These are phyloP conservation scores for Populus nigra DNA, from an alignment of 345 rosid species.

Conservation along the genomic window DNA sequence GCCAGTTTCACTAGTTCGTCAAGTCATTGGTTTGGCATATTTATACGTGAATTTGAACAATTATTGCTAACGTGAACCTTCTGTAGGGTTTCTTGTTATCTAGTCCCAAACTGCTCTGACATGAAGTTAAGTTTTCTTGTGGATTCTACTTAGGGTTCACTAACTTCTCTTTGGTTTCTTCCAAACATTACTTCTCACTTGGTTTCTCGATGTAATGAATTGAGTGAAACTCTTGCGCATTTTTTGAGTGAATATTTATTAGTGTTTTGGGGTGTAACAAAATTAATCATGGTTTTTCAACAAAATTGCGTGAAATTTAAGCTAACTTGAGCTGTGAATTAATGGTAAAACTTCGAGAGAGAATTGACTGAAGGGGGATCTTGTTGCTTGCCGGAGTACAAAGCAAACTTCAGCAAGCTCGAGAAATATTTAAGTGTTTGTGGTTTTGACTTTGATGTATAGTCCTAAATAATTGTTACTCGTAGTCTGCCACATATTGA, in stretches of 20 bases:
- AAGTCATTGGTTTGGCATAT: not conserved
- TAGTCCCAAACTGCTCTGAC: not conserved
- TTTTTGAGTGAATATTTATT: not conserved
- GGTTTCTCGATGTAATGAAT: slow-evolving; percentile 7
- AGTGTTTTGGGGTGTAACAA: not conserved
- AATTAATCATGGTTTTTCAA: slow-evolving; percentile 1
- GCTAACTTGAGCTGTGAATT: not conserved
- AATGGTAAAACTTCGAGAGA: not conserved
- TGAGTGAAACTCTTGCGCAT: slow-evolving; percentile 8
- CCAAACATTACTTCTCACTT: not conserved
- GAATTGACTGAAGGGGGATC: not conserved
- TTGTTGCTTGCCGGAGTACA: slow-evolving; percentile 24
- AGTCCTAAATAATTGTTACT: slow-evolving; percentile 1
- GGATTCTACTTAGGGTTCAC: not conserved
- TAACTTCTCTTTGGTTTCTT: not conserved
- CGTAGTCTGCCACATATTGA: not conserved
- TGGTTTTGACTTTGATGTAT: slow-evolving; percentile 27
- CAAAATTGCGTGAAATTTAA: not conserved
- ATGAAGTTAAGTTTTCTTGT: slow-evolving; percentile 3
- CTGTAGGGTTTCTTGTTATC: not conserved
- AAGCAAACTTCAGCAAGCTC: slow-evolving; percentile 31
- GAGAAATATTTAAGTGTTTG: slow-evolving; percentile 26
- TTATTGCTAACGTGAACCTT: not conserved
- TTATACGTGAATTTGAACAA: not conserved
- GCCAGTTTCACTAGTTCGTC: not conserved